Percentiles rank a stretch among this genome's conserved stretches.
Evolutionary conservation across 2,329 filamentous ascomycete species (phyloP).

Genomic region (Phoma herbarum): DNA sequence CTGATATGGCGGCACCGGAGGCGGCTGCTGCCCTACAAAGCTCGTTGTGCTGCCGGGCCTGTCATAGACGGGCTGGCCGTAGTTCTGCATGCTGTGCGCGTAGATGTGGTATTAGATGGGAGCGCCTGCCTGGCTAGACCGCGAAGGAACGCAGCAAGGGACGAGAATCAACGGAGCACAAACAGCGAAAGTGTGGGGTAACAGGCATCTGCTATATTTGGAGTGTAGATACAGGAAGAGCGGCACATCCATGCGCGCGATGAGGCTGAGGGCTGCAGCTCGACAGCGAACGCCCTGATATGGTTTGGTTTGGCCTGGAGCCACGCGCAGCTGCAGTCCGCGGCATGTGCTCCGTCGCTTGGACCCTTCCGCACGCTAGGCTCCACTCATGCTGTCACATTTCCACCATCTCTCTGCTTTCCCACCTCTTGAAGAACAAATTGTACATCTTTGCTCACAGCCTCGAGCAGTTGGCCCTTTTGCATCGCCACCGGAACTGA

Average conservation of each 20-base stretch:
- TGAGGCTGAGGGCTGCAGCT: conserved; percentile 44
- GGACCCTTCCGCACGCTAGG: conserved; percentile 5
- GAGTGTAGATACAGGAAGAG: conserved; percentile 31
- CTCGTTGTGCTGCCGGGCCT: conserved; percentile 44
- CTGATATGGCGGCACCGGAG: conserved; percentile 40
- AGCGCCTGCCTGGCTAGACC: conserved; percentile 11
- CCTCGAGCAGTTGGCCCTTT: conserved; percentile 49
- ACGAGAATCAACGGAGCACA: conserved; percentile 19
- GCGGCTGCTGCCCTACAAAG: conserved; percentile 39
- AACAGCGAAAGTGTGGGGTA: conserved; percentile 19
- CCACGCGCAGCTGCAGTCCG: conserved; percentile 12
- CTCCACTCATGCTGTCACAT: not conserved
- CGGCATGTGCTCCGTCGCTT: conserved; percentile 5
- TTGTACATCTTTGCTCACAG: conserved; percentile 57
- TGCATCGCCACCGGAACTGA: conserved; percentile 72
- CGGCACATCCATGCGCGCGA: conserved; percentile 23
- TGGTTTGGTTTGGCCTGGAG: conserved; percentile 16
- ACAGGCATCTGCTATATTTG: conserved; percentile 26
- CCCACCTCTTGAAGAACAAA: conserved; percentile 17
- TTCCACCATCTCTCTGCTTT: conserved; percentile 14
- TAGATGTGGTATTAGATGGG: conserved; percentile 26
- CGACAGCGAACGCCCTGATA: conserved; percentile 18
- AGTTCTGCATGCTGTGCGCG: conserved; percentile 45
- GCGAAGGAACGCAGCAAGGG: conserved; percentile 23
- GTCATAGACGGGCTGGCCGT: conserved; percentile 42